phyloP scores from a whole-genome alignment of 352 stramenopile species.

The Phytopythium mirpurense region DNA sequence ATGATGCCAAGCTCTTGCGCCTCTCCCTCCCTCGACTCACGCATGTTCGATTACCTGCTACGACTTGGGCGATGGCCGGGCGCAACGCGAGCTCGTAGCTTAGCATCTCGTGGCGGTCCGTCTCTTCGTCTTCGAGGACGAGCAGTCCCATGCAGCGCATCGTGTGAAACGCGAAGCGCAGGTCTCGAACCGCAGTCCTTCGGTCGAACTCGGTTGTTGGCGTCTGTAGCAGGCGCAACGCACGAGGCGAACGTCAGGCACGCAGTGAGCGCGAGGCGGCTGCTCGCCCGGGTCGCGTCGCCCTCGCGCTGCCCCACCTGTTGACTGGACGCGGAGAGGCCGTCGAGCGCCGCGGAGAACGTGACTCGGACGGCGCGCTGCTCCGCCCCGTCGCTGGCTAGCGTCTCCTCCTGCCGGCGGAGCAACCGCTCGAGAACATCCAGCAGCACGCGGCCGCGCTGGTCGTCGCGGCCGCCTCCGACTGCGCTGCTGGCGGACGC shows the following conservation, averaged over 20 bases:
- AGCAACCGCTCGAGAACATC: conserved; percentile 22
- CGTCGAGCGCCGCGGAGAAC: not conserved
- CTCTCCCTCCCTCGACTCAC: not conserved
- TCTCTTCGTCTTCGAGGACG: conserved; percentile 46
- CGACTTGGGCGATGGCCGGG: conserved; percentile 32
- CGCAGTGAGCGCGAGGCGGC: no score
- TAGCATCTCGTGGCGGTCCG: conserved; percentile 51
- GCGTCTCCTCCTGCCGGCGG: not conserved
- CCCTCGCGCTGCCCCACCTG: no score
- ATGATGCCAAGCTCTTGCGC: no score
- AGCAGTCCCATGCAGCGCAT: conserved; percentile 43
- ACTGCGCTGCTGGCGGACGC: conserved; percentile 8
- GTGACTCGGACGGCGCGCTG: not conserved
- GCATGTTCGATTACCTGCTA: conserved; percentile 26
- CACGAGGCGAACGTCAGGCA: no score
- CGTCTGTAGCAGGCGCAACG: no score
- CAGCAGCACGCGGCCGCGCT: conserved; percentile 27
- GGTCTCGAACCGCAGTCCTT: conserved; percentile 14
- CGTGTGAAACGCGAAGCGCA: conserved; percentile 40
- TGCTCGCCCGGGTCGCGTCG: no score
- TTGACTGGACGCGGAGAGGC: not conserved
- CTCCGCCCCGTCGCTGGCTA: not conserved
- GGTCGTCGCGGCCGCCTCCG: not conserved
- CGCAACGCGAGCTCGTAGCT: conserved; percentile 39
- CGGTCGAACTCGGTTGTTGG: conserved; percentile 7